Percentiles rank a stretch among this genome's conserved stretches.
Evolutionary conservation across 2,329 filamentous ascomycete genomes (phyloP).

Genomic region (Aspergillus novoparasiticus): DNA sequence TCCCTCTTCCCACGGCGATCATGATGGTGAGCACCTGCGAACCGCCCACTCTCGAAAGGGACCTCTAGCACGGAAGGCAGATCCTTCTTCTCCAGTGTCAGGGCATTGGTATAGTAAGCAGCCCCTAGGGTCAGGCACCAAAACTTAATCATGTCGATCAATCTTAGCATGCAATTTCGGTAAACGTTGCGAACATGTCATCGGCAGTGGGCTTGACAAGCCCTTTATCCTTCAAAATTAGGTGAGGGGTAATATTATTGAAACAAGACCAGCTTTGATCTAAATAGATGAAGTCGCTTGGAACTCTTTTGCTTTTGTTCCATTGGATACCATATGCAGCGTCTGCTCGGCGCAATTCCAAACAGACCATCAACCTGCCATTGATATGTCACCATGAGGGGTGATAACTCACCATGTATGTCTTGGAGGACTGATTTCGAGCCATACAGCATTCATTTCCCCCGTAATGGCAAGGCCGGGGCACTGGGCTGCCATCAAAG

Average conservation of each 20-base stretch:
- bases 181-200: neutral
- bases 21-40: neutral
- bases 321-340: neutral
- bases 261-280: neutral
- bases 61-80: neutral
- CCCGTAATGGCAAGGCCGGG: neutral
- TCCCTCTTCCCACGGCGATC: neutral
- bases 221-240: neutral
- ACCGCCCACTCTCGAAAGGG: neutral
- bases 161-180: neutral
- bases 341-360: neutral
- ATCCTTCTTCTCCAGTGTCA: neutral
- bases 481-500: neutral
- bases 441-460: neutral
- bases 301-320: neutral
- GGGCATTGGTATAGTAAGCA: neutral
- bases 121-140: neutral
- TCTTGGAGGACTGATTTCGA: neutral
- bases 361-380: neutral
- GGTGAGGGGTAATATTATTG: neutral
- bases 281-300: neutral
- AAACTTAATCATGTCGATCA: neutral
- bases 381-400: neutral
- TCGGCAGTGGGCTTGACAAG: neutral
- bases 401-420: neutral